Evolutionary conservation across 257 asterid species (phyloP).

Genomic region (Solanum piurae): DNA sequence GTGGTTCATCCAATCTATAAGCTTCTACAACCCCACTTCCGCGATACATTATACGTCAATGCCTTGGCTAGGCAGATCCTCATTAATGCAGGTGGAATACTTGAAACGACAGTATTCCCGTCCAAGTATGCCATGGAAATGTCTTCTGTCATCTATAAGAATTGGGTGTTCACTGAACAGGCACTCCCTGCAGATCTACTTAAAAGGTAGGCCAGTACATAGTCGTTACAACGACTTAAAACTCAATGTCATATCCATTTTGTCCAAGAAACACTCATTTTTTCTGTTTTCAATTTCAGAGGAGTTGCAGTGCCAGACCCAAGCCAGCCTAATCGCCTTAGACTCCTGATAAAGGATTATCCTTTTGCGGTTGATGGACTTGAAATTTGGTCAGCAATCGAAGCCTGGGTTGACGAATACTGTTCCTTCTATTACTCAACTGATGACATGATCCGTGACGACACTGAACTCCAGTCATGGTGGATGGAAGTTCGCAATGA

Average conservation of each 20-base stretch:
- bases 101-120: constrained; percentile 75
- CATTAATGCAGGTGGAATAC: constrained; percentile 72
- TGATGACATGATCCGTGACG: constrained; percentile 7
- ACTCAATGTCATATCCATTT: background rate
- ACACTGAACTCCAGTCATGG: constrained; percentile 23
- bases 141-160: constrained; percentile 47
- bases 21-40: constrained; percentile 88
- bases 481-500: constrained; percentile 14
- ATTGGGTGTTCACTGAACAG: constrained; percentile 77
- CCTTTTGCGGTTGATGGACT: constrained; percentile 27
- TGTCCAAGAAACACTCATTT: background rate
- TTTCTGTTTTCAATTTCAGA: constrained; percentile 3
- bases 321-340: constrained; percentile 10
- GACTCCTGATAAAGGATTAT: constrained; percentile 17
- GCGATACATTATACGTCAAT: constrained; percentile 75
- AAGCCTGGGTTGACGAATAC: constrained; percentile 14
- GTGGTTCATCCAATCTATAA: constrained; percentile 74
- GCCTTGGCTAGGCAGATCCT: constrained; percentile 78
- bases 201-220: constrained; percentile 35
- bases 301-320: constrained; percentile 24
- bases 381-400: constrained; percentile 25
- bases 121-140: constrained; percentile 66
- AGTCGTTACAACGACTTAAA: background rate
- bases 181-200: constrained; percentile 76
- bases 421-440: constrained; percentile 11